Evolutionary conservation across 1,284 basidiomycete species (phyloP), one percentile per base, ranked within the genome.

Genomic region (Austroboletus olivaceoglutinosus): DNA sequence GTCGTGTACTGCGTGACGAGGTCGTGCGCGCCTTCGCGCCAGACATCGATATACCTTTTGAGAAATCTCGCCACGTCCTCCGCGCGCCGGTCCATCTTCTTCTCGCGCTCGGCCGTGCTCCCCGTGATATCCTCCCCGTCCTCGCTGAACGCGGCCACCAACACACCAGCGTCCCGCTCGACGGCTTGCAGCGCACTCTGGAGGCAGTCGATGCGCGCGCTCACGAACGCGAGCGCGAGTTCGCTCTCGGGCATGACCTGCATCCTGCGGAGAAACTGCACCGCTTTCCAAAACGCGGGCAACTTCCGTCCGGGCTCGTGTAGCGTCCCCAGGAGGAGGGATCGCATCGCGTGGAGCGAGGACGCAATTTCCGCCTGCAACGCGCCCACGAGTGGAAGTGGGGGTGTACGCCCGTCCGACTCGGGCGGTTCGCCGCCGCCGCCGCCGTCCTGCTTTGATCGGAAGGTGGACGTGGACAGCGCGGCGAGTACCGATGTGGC

Each of bases 11-110:
- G 93, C 16, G 86, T 88, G 57, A 96, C 80, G 59, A 95, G 85
- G 66, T 98, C 94, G 69, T 94, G 89, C 22, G 94, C 86, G 47
- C 91, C 85, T 70, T 98, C 94, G 43, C 94, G 78, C 87, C 94
- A 98, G 9, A 86, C 72, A 63, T 97, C 95, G 58, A 96, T 84
- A 70, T 94, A 95, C 61, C 83, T 84, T 61, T 91, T 87, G 51
- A 95, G 75, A 70, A 86, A 93, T 38, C 86, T 73, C 25, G 87
- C 80, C 21, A 90, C 76, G 54, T 93, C 90, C 54, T 85, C 80
- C 56, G 76, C 78, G 50, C 83, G 81, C 45, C 77, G 70, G 30
- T 74, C 74, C 39, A 77, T 63, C 23, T 71, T 64, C 51, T 58
- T 59, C 60, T 71, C 65, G 58, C 65, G 63, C 46, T 70, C 65